These are phyloP conservation scores for Brassica balearica DNA, from an alignment of 441 rosid genomes.

Conservation along the genomic window DNA sequence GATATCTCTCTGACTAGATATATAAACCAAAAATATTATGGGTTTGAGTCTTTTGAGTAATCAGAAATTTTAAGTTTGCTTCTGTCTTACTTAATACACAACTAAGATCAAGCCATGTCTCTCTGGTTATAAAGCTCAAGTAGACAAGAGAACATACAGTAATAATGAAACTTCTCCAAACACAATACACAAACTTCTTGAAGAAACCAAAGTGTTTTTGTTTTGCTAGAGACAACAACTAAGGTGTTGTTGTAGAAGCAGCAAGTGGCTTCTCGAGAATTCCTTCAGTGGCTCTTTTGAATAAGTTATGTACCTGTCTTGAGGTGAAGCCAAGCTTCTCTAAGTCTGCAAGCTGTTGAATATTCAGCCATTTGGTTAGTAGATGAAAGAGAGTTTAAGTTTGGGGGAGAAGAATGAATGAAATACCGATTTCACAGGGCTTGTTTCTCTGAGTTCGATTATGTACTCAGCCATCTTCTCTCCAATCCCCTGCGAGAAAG, in stretches of 20 bases:
- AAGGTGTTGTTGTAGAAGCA: conserved; percentile 35
- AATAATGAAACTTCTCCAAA: conserved; percentile 1
- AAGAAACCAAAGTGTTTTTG: background rate
- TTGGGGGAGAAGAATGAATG: background rate
- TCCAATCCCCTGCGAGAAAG: conserved; percentile 72
- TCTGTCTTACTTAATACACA: conserved; percentile 6
- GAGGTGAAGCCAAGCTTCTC: conserved; percentile 90
- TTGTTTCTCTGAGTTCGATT: conserved; percentile 68
- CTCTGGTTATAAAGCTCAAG: background rate
- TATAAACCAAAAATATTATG: conserved; percentile 14
- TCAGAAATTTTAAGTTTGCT: conserved; percentile 16
- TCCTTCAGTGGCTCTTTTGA: conserved; percentile 67
- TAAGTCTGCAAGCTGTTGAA: conserved; percentile 69
- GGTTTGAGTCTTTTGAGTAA: background rate
- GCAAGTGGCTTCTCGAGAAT: conserved; percentile 47
- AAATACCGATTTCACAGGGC: conserved; percentile 71
- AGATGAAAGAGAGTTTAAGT: background rate
- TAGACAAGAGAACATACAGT: conserved; percentile 9
- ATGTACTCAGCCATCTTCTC: conserved; percentile 79
- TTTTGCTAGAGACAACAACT: conserved; percentile 34
- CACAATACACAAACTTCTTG: conserved; percentile 14
- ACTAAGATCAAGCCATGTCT: background rate
- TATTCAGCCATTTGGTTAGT: background rate
- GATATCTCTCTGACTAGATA: conserved; percentile 29
- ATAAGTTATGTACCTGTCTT: conserved; percentile 76